A percentile compares a stretch with the other conserved stretches of the same genome.
Conservation (phyloP, 495 filamentous ascomycete species). For the Venustampulla echinocandica region DNA sequence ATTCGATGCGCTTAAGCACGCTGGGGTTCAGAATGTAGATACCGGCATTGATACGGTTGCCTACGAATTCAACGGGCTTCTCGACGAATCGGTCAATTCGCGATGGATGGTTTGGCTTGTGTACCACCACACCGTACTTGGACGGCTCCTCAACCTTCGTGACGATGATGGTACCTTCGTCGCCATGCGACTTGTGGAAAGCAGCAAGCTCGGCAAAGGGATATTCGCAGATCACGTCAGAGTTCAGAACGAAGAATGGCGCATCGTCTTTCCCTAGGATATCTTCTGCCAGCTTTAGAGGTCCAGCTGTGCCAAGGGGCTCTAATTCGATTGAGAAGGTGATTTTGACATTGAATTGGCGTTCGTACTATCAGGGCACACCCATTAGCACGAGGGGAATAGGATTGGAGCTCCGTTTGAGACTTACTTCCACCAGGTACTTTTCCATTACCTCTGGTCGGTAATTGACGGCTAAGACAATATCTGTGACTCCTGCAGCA, state of each 20-base stretch:
- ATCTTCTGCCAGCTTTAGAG: constrained; percentile 90
- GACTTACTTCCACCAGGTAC: constrained; percentile 43
- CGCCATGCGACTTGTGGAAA: constrained; percentile 85
- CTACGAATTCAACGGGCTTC: constrained; percentile 98
- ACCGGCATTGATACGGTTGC: constrained; percentile 98
- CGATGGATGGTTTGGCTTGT: constrained; percentile 87
- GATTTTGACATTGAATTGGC: constrained; percentile 85
- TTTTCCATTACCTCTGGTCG: constrained; percentile 90
- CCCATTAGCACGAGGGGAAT: constrained; percentile 13
- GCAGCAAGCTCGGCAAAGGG: constrained; percentile 83
- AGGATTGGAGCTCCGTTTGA: constrained; percentile 1
- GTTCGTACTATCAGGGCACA: constrained; percentile 59
- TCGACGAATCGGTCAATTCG: constrained; percentile 99
- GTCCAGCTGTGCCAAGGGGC: constrained; percentile 91
- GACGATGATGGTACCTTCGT: constrained; percentile 97
- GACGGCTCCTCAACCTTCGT: constrained; percentile 99
- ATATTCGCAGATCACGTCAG: constrained; percentile 96
- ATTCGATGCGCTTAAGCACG: constrained; percentile 83
- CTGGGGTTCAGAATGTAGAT: constrained; percentile 97
- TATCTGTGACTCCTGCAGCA: constrained; percentile 92
- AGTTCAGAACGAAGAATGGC: constrained; percentile 99
- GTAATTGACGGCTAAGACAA: constrained; percentile 98
- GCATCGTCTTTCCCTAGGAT: constrained; percentile 86
- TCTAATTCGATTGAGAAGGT: constrained; percentile 95
- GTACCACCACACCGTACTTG: constrained; percentile 98